A percentile compares a stretch with the other conserved stretches of the same genome.
Conservation (phyloP, 768 basidiomycete genomes). For the Boletus sp. region DNA sequence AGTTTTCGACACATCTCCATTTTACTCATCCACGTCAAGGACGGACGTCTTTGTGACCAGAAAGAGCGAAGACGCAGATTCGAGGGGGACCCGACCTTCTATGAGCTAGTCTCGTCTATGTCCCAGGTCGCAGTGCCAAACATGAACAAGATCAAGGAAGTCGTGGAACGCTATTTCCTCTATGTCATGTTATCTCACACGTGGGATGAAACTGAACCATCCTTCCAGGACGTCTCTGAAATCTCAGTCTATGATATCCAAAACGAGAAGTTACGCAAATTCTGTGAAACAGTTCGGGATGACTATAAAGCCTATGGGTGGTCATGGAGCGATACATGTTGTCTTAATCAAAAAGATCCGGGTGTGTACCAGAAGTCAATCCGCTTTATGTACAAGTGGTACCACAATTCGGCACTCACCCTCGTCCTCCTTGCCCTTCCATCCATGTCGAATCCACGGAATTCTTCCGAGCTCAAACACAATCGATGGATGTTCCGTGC, state of each 20-base stretch:
- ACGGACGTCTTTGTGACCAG: conserved; percentile 3
- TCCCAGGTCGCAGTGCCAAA: not conserved
- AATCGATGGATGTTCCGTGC: conserved; percentile 17
- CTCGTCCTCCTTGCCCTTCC: too few relatives aligned
- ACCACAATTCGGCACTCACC: too few relatives aligned
- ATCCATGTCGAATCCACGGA: too few relatives aligned
- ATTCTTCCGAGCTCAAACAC: too few relatives aligned
- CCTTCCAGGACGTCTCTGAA: conserved; percentile 2
- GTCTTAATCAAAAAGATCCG: conserved; percentile 1
- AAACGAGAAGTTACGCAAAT: conserved; percentile 9
- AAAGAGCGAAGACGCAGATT: not conserved
- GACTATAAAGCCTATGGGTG: conserved; percentile 2
- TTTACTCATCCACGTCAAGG: conserved; percentile 9
- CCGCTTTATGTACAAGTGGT: too few relatives aligned
- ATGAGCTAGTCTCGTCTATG: conserved; percentile 6
- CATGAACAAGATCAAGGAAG: not conserved
- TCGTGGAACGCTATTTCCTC: conserved; percentile 2
- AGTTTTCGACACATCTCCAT: conserved; percentile 1
- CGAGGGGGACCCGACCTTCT: not conserved
- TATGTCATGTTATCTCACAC: conserved; percentile 22
- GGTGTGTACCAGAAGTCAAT: conserved; percentile 2
- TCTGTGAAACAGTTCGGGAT: conserved; percentile 6
- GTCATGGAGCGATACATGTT: conserved; percentile 14
- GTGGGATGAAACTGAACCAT: conserved; percentile 12
- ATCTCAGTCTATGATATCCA: too few relatives aligned